phyloP scores from a whole-genome alignment of 352 stramenopile genomes.

The Phytophthora pinifolia region DNA sequence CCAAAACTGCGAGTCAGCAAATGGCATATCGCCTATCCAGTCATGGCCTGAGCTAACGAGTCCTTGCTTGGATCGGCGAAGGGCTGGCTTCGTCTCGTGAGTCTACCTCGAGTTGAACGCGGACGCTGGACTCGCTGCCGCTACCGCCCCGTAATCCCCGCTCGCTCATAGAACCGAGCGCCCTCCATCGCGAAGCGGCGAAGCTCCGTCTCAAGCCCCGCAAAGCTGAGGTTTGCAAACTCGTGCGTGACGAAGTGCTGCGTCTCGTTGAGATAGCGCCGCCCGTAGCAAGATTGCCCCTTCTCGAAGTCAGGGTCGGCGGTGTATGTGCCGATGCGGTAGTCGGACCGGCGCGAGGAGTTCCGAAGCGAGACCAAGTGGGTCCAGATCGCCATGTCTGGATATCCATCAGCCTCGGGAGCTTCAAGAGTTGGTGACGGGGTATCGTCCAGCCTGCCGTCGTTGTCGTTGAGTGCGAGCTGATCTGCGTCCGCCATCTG shows the following conservation, averaged over 20 bases:
- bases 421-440: slow-evolving; percentile 25
- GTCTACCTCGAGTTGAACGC: too few relatives aligned
- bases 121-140: not conserved
- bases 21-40: too few relatives aligned
- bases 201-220: slow-evolving; percentile 33
- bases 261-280: slow-evolving; percentile 30
- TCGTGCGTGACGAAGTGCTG: slow-evolving; percentile 38
- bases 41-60: too few relatives aligned
- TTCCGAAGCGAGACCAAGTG: slow-evolving; percentile 60
- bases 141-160: slow-evolving; percentile 18
- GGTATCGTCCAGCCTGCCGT: slow-evolving; percentile 7
- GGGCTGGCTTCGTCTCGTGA: too few relatives aligned
- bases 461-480: slow-evolving; percentile 7
- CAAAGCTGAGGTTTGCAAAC: slow-evolving; percentile 35
- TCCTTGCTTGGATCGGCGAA: too few relatives aligned
- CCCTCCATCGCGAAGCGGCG: slow-evolving; percentile 36
- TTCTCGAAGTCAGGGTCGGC: slow-evolving; percentile 37
- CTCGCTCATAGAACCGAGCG: slow-evolving; percentile 25
- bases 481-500: slow-evolving; percentile 27
- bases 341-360: slow-evolving; percentile 36
- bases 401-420: slow-evolving; percentile 25
- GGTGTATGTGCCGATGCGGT: slow-evolving; percentile 52
- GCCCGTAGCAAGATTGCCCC: slow-evolving; percentile 60
- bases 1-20: not conserved
- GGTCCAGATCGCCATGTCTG: slow-evolving; percentile 59